A percentile compares a stretch with the other conserved stretches of the same genome.
phyloP scores from a whole-genome alignment of 208 protist species.

The Trypanosomatidae sp. region DNA sequence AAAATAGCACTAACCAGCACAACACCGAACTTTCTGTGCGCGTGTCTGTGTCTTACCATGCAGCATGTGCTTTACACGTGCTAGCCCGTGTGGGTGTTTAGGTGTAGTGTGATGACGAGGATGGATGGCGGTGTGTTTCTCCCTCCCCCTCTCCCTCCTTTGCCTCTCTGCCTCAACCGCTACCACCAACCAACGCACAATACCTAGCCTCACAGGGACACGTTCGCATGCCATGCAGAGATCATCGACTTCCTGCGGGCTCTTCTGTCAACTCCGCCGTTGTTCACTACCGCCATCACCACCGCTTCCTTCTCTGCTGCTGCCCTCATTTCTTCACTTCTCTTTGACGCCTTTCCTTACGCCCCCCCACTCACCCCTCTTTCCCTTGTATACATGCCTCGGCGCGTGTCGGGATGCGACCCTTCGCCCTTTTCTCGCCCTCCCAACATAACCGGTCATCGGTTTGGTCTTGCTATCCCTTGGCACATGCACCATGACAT shows the following conservation, averaged over 20 bases:
- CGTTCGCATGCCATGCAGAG: neutral
- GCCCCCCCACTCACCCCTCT: neutral
- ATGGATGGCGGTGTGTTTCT: neutral
- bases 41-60: neutral
- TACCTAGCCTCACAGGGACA: neutral
- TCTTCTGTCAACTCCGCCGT: neutral
- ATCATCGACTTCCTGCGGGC: neutral
- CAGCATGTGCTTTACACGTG: neutral
- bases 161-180: neutral
- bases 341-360: no score
- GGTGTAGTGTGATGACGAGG: neutral
- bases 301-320: neutral
- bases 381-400: neutral
- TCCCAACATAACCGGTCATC: no score
- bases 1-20: neutral
- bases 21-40: neutral
- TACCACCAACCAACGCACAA: neutral
- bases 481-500: neutral
- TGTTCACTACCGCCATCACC: neutral
- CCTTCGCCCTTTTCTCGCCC: neutral
- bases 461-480: no score
- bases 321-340: neutral
- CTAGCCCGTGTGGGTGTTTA: neutral
- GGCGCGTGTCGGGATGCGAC: neutral
- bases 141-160: conserved; percentile 5